These are phyloP conservation scores for Xylaria sp. DNA, from an alignment of 2,329 filamentous ascomycete genomes.

Conservation along the genomic window DNA sequence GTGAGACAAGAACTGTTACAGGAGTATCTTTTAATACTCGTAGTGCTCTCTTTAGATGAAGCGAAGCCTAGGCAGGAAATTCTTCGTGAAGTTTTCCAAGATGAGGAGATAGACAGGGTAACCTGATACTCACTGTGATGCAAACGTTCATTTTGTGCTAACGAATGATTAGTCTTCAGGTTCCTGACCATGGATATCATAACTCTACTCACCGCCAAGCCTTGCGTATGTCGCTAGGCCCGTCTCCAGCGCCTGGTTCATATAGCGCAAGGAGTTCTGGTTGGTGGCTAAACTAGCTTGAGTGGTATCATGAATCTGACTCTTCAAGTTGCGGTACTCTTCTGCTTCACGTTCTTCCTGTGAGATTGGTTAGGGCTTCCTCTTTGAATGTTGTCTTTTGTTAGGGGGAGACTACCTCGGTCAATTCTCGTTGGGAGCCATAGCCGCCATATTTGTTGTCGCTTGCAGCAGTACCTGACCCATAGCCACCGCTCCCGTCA, in stretches of 20 bases:
- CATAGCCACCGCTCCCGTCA: slow-evolving; percentile 33
- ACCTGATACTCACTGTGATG: slow-evolving; percentile 67
- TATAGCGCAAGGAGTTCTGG: slow-evolving; percentile 74
- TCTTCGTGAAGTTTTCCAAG: not conserved
- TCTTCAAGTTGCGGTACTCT: slow-evolving; percentile 52
- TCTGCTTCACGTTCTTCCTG: slow-evolving; percentile 77
- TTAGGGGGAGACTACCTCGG: slow-evolving; percentile 56
- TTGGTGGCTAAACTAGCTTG: slow-evolving; percentile 75
- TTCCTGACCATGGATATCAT: not conserved
- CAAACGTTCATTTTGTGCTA: slow-evolving; percentile 79
- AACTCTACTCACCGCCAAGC: slow-evolving; percentile 60
- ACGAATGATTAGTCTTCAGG: slow-evolving; percentile 15
- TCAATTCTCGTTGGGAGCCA: slow-evolving; percentile 79
- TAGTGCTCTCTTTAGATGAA: not conserved
- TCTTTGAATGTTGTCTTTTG: not conserved
- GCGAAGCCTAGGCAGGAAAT: not conserved
- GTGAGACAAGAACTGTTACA: not conserved
- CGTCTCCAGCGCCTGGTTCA: slow-evolving; percentile 75
- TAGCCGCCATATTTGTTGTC: slow-evolving; percentile 60
- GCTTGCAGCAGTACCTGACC: slow-evolving; percentile 36
- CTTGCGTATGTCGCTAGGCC: slow-evolving; percentile 77
- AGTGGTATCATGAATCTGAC: slow-evolving; percentile 79
- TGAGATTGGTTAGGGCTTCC: slow-evolving; percentile 13
- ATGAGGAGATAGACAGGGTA: not conserved
- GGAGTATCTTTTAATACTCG: not conserved